Base-by-base conservation (phyloP, 495 filamentous ascomycete species). In the Thermothielavioides terrestris region DNA sequence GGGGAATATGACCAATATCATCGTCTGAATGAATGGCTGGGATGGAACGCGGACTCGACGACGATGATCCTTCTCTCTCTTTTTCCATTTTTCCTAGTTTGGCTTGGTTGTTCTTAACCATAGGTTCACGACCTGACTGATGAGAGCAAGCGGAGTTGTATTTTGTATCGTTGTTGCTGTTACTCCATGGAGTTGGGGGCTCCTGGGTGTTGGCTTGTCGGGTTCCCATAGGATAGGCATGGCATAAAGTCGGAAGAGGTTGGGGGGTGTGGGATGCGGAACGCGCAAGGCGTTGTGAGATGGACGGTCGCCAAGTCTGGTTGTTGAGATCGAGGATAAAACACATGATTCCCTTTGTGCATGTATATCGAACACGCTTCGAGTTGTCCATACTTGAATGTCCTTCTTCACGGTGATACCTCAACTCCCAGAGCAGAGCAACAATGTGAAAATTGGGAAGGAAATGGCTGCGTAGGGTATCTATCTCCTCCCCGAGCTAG, bases 1-100 rank as follows among this genome's bases (percentile, higher is more conserved):
- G 17, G 66, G 56, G 10, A 45, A 52, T 14, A 59, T 51, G 51
- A 41, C 49, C 4, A 64, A 61, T 42, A 46, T 61, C 32, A 43
- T 53, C 17, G 5, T 12, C 15, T 15, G 18, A 26, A 34, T 10
- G 27, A 14, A 14, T 34, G 27, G 3, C 10, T 9, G n/a, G 10
- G 31, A 6, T 34, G 31, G n/a, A 3, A 12, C 14, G 40, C 34
- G 22, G 32, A 15, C 18, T 20, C 12, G 32, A 18, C 17, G 17
- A 38, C 36, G 18, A 38, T 6, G 1, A 6, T 18, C 22, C 17
- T 20, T 41, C 2, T 46, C 5, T 45, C 11, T 14, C 14, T 20
- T 1, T 15, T 12, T 23, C 8, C 14, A 23, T 38, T 22, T 22
- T 40, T 26, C 37, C 12, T 22, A 26, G 31, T 30, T 35, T 34